Conservation (phyloP, 257 asterid genomes). For the Solanum rostratum region DNA sequence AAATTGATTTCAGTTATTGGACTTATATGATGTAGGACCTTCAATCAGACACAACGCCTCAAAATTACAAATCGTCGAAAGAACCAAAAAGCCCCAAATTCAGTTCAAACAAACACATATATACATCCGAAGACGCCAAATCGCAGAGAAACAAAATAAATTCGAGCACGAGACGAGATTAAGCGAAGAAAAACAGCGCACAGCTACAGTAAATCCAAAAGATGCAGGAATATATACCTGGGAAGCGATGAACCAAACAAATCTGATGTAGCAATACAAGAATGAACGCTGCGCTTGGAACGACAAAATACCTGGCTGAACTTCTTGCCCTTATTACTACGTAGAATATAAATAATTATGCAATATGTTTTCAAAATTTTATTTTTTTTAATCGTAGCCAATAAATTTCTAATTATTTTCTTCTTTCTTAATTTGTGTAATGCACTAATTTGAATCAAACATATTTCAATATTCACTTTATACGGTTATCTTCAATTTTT, state of each 20-base stretch:
- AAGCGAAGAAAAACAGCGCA: neutral
- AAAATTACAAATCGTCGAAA: neutral
- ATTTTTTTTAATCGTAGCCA: too few relatives aligned
- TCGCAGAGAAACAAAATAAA: neutral
- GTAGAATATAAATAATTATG: too few relatives aligned
- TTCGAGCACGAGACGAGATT: neutral
- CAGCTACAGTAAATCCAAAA: neutral
- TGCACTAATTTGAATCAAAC: too few relatives aligned
- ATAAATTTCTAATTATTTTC: too few relatives aligned
- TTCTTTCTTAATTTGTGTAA: too few relatives aligned
- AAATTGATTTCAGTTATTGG: neutral
- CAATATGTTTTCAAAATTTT: too few relatives aligned
- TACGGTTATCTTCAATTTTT: too few relatives aligned
- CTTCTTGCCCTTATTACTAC: neutral
- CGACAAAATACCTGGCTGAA: neutral
- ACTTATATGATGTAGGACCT: neutral
- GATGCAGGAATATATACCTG: neutral
- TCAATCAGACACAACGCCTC: too few relatives aligned
- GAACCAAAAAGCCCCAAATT: neutral
- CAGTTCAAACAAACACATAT: neutral
- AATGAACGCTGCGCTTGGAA: neutral
- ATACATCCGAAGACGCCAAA: neutral
- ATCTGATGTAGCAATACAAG: neutral
- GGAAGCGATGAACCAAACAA: neutral
- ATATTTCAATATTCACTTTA: too few relatives aligned